Conservation (phyloP, 106 monocot genomes). For the Platanthera guangdongensis region DNA sequence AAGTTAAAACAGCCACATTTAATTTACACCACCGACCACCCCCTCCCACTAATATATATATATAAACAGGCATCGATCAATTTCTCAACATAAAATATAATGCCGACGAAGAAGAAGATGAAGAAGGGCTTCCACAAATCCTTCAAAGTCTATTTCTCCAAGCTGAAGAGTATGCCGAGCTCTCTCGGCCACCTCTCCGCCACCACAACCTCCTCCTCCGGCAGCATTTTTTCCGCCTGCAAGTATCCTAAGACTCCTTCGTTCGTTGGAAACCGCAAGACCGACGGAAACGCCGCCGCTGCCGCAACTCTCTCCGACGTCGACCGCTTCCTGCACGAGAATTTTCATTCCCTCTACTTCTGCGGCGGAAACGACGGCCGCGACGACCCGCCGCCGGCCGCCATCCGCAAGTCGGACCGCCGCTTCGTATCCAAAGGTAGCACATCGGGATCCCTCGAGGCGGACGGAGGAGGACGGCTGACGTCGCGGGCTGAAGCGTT, state of each 20-base stretch:
- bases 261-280: conserved; percentile 18
- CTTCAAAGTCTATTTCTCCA: conserved; percentile 42
- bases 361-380: not conserved
- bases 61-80: too few relatives aligned
- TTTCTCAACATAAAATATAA: not conserved
- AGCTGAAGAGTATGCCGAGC: conserved; percentile 31
- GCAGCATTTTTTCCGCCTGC: conserved; percentile 52
- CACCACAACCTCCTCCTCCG: conserved; percentile 13
- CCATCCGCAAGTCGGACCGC: conserved; percentile 6
- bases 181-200: not conserved
- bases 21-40: too few relatives aligned
- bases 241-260: conserved; percentile 79
- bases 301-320: conserved; percentile 71
- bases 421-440: conserved; percentile 24
- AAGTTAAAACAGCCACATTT: too few relatives aligned
- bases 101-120: not conserved
- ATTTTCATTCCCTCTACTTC: conserved; percentile 67
- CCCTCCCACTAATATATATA: too few relatives aligned
- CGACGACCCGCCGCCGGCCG: not conserved
- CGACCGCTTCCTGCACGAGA: conserved; percentile 75
- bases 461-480: not conserved
- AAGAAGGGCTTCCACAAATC: conserved; percentile 37
- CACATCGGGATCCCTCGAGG: conserved; percentile 9
- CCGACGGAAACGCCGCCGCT: not conserved
- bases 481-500: not conserved